Percentiles rank a stretch among this genome's conserved stretches.
phyloP scores from a whole-genome alignment of 495 filamentous ascomycete genomes.

The Staphylotrichum longicolle region DNA sequence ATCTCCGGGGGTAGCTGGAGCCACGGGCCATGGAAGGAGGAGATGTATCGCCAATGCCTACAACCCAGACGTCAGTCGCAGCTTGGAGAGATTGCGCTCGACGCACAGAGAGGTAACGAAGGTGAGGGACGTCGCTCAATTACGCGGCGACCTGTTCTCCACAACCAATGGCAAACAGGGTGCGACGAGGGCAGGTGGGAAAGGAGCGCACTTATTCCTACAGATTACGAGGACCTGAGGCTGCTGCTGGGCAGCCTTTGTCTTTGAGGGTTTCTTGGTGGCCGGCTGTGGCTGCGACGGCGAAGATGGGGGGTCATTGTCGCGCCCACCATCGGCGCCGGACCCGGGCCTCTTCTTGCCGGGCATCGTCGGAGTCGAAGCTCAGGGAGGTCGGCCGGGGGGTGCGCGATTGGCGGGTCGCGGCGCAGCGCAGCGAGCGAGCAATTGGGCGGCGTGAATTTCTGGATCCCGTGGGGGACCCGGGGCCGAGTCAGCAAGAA shows the following conservation, averaged over 20 bases:
- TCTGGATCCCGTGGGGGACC: conserved; percentile 11
- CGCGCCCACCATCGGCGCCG: conserved; percentile 7
- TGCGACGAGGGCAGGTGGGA: background rate
- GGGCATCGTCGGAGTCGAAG: conserved; percentile 20
- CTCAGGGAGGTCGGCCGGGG: background rate
- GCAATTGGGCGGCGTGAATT: background rate
- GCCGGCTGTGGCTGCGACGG: conserved; percentile 4
- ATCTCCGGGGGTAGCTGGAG: conserved; percentile 80
- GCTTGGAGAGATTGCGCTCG: background rate
- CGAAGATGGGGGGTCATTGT: conserved; percentile 12
- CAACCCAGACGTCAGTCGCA: conserved; percentile 2
- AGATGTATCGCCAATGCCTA: conserved; percentile 82
- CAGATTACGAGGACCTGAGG: conserved; percentile 18
- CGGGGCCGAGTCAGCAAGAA: conserved; percentile 6
- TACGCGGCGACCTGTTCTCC: background rate
- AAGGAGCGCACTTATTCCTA: conserved; percentile 24
- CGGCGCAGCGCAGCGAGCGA: conserved; percentile 3
- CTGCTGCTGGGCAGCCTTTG: conserved; percentile 19
- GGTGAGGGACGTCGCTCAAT: background rate
- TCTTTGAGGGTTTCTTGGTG: conserved; percentile 19
- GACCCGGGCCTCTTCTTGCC: conserved; percentile 20
- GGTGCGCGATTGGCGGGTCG: conserved; percentile 12
- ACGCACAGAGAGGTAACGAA: background rate
- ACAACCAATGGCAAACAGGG: background rate
- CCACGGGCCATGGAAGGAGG: conserved; percentile 81